phyloP scores from a whole-genome alignment of 495 filamentous ascomycete genomes.

The Tuber microsphaerosporum region DNA sequence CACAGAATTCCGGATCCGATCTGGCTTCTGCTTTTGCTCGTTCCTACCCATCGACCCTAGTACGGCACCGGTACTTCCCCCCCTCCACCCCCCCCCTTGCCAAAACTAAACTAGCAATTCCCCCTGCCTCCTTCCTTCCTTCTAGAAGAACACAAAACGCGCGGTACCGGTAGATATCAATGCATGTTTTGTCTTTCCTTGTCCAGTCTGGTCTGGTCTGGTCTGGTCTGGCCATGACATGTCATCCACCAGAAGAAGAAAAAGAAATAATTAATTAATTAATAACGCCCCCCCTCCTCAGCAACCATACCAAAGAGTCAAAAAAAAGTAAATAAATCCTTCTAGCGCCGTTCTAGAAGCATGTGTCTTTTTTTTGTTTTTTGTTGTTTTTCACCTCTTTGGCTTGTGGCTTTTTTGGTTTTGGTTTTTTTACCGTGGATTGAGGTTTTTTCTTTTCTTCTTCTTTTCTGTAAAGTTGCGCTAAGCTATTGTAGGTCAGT shows the following conservation, averaged over 20 bases:
- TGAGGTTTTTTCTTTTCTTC: neutral
- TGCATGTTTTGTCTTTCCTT: neutral
- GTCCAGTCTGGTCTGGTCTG: neutral
- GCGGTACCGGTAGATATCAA: neutral
- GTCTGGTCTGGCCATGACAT: neutral
- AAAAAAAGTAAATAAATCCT: conserved; percentile 11
- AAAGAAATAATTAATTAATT: neutral
- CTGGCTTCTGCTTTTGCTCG: neutral
- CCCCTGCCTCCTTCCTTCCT: neutral
- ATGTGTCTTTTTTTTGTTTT: conserved; percentile 14
- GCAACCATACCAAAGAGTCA: neutral
- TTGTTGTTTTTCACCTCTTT: neutral
- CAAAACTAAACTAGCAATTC: neutral
- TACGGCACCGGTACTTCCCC: neutral
- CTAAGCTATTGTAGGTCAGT: neutral
- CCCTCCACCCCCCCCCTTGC: neutral
- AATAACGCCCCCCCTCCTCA: neutral
- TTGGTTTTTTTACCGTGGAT: neutral
- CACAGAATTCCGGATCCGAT: conserved; percentile 2
- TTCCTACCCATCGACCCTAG: neutral
- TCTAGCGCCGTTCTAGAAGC: conserved; percentile 23
- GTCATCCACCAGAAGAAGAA: neutral
- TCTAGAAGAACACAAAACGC: neutral
- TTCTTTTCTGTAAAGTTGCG: neutral
- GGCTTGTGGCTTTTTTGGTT: neutral